Evolutionary conservation across 306 rosid species (phyloP).

Genomic region (Dicorynia guianensis): DNA sequence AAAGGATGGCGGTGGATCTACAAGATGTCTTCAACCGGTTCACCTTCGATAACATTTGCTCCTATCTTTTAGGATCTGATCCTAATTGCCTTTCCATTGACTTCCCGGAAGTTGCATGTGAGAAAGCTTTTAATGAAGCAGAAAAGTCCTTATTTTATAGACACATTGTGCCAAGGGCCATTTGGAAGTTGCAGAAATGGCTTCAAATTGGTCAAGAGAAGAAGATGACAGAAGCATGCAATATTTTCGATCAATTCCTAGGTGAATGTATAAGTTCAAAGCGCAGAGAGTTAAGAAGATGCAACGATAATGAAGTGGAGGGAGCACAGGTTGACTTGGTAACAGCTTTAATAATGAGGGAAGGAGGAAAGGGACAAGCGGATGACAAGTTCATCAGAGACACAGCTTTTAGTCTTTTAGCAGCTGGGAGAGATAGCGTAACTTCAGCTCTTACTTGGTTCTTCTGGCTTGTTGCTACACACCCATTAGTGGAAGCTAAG

Average conservation of each 20-base stretch:
- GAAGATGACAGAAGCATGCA: no score
- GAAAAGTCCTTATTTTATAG: conserved; percentile 47
- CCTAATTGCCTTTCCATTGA: conserved; percentile 36
- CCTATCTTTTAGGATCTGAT: conserved; percentile 44
- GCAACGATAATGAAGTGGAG: background rate
- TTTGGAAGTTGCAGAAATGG: conserved; percentile 56
- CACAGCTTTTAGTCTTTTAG: conserved; percentile 42
- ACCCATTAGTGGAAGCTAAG: conserved; percentile 54
- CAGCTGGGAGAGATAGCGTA: conserved; percentile 56
- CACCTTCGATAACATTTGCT: conserved; percentile 41
- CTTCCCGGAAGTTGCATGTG: conserved; percentile 16
- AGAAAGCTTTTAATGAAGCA: conserved; percentile 39
- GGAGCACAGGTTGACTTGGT: conserved; percentile 41
- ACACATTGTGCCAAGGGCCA: conserved; percentile 14
- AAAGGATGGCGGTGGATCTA: conserved; percentile 38
- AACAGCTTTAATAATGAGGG: conserved; percentile 36
- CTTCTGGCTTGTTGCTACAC: conserved; percentile 53
- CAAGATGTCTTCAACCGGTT: conserved; percentile 43
- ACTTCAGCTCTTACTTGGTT: conserved; percentile 61
- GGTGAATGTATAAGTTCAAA: conserved; percentile 38
- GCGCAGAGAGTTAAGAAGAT: conserved; percentile 4
- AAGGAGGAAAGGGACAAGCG: background rate
- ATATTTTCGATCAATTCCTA: conserved; percentile 47
- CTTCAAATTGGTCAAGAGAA: conserved; percentile 53
- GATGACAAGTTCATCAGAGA: conserved; percentile 57